These are phyloP conservation scores for Populus hybrid DNA, from an alignment of 441 rosid species.

Conservation along the genomic window DNA sequence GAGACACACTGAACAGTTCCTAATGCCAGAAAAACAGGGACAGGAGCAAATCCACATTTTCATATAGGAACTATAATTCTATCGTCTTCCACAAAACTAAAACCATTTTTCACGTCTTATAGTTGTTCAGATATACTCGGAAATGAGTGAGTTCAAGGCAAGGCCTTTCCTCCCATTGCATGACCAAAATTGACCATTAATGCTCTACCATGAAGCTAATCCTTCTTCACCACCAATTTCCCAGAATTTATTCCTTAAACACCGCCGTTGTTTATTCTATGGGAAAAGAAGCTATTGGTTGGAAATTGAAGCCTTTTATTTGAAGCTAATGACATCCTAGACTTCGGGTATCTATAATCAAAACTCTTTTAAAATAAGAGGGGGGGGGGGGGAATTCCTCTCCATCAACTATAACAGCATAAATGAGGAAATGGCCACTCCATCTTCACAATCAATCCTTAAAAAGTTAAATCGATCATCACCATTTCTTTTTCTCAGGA, in stretches of 20 bases:
- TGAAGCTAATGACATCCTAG: not conserved
- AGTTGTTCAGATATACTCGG: not conserved
- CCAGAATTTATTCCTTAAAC: not conserved
- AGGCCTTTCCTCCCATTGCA: not conserved
- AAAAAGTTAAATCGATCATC: not conserved
- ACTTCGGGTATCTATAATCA: not conserved
- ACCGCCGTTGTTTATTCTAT: not conserved
- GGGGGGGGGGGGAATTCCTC: fast-evolving
- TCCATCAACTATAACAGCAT: not conserved
- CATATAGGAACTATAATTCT: not conserved
- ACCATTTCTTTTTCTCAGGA: not conserved
- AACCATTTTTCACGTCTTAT: not conserved
- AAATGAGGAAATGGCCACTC: too few species aligned
- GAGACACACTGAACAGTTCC: not conserved
- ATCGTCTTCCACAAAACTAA: not conserved
- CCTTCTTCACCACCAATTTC: not conserved
- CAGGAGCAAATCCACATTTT: not conserved
- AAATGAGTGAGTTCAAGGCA: not conserved
- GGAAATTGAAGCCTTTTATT: not conserved
- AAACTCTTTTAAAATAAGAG: not conserved
- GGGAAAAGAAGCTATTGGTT: not conserved
- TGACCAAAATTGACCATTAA: not conserved
- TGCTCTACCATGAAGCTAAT: not conserved
- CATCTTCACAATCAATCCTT: not conserved
- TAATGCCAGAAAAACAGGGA: not conserved